Evolutionary conservation across 2,329 filamentous ascomycete species (phyloP).

Genomic region (Pseudogymnoascus sp.): DNA sequence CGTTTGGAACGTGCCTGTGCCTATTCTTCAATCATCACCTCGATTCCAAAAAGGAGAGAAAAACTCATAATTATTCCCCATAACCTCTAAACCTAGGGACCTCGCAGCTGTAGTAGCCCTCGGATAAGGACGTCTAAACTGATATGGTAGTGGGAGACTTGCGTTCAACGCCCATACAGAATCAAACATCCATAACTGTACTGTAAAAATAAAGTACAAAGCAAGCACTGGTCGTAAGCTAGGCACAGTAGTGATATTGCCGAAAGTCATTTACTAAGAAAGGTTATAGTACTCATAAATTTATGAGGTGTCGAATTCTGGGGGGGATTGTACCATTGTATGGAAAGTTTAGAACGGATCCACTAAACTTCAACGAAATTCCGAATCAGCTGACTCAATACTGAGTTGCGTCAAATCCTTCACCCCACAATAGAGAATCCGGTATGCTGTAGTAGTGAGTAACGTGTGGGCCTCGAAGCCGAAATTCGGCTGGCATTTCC

Average conservation of each 20-base stretch:
- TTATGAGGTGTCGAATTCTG: neutral
- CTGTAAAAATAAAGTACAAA: too few relatives aligned
- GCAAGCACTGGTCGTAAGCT: too few relatives aligned
- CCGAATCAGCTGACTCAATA: neutral
- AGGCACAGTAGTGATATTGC: too few relatives aligned
- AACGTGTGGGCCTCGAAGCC: neutral
- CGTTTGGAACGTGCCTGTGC: too few relatives aligned
- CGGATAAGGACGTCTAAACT: neutral
- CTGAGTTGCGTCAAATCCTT: neutral
- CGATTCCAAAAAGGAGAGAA: neutral
- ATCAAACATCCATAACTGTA: too few relatives aligned
- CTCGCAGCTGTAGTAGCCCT: neutral
- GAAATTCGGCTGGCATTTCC: neutral
- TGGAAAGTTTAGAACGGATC: neutral
- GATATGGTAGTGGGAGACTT: too few relatives aligned
- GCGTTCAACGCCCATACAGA: too few relatives aligned
- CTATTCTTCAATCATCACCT: neutral
- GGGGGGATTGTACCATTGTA: neutral
- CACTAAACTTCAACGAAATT: neutral
- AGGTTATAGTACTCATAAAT: too few relatives aligned
- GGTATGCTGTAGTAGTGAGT: neutral
- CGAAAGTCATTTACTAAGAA: too few relatives aligned
- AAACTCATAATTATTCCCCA: neutral
- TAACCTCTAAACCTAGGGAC: neutral
- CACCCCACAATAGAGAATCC: neutral